Evolutionary conservation across 176 grass and related monocot genomes (phyloP).

Genomic region (Musa beccarii): DNA sequence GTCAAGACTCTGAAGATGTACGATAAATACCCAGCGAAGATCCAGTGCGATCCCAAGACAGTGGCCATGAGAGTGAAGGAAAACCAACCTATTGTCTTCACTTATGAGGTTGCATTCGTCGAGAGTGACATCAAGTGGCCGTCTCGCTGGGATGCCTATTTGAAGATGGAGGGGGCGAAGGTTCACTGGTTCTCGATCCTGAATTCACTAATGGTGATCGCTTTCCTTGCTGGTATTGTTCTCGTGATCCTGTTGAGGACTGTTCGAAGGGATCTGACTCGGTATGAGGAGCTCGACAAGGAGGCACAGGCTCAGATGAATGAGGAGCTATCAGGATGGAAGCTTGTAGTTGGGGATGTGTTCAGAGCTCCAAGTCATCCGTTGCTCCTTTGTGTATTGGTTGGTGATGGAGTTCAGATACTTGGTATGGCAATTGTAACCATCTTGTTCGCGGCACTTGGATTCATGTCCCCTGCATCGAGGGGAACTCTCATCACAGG

Average conservation of each 20-base stretch:
- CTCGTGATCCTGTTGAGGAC: conserved; percentile 41
- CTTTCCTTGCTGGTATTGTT: conserved; percentile 42
- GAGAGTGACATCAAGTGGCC: conserved; percentile 49
- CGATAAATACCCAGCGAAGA: conserved; percentile 34
- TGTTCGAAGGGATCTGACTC: conserved; percentile 33
- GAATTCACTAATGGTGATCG: conserved; percentile 43
- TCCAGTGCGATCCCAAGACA: conserved; percentile 27
- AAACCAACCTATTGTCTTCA: conserved; percentile 34
- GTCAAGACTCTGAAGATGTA: conserved; percentile 35
- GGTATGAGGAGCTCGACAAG: conserved; percentile 44
- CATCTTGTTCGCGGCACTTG: conserved; percentile 47
- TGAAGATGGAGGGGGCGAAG: conserved; percentile 53
- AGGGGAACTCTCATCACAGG: conserved; percentile 41
- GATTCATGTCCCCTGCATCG: conserved; percentile 48
- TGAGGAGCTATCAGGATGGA: conserved; percentile 45
- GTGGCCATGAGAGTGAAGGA: conserved; percentile 37
- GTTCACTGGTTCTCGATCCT: conserved; percentile 51
- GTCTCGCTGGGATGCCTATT: conserved; percentile 41
- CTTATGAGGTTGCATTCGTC: conserved; percentile 39
- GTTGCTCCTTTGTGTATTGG: conserved; percentile 40
- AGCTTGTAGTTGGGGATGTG: conserved; percentile 39
- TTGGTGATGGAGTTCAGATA: conserved; percentile 43
- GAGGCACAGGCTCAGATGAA: conserved; percentile 47
- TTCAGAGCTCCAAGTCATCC: conserved; percentile 34
- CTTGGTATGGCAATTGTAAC: conserved; percentile 45